These are phyloP conservation scores for Colletotrichum sojae DNA, from an alignment of 2,329 filamentous ascomycete species.

Conservation along the genomic window DNA sequence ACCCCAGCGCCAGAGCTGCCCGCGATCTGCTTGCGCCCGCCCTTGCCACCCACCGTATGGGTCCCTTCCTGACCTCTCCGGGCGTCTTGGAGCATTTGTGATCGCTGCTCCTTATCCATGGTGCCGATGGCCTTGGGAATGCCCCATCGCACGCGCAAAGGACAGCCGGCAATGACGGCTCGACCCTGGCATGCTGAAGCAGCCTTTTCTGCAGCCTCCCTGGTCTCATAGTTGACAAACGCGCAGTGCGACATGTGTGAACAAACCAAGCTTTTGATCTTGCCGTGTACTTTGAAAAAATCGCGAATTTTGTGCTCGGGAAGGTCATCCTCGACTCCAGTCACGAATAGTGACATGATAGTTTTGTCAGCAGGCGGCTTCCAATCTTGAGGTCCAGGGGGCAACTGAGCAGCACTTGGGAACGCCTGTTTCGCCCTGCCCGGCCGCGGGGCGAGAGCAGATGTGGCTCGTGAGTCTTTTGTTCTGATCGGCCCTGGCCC, in stretches of 20 bases:
- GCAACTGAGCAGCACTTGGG: conserved; percentile 79
- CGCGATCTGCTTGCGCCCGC: conserved; percentile 35
- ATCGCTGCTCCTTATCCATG: conserved; percentile 88
- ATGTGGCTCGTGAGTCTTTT: conserved; percentile 71
- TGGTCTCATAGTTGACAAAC: conserved; percentile 92
- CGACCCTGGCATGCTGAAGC: conserved; percentile 88
- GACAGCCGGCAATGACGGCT: conserved; percentile 91
- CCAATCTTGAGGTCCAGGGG: conserved; percentile 88
- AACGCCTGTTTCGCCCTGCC: conserved; percentile 71
- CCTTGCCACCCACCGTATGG: conserved; percentile 44
- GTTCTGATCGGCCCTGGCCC: conserved; percentile 85
- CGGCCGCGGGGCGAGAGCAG: conserved; percentile 63
- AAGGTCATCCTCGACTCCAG: conserved; percentile 95
- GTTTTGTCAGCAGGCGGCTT: conserved; percentile 85
- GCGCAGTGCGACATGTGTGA: conserved; percentile 98
- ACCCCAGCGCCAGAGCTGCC: conserved; percentile 12
- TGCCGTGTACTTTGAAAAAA: conserved; percentile 90
- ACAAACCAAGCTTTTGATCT: conserved; percentile 92
- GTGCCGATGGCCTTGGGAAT: conserved; percentile 92
- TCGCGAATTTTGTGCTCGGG: conserved; percentile 92
- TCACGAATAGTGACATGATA: conserved; percentile 94
- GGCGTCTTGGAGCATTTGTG: conserved; percentile 84
- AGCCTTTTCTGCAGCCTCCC: conserved; percentile 88
- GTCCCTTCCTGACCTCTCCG: conserved; percentile 58
- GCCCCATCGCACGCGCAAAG: conserved; percentile 91